Conservation (phyloP, 2,329 filamentous ascomycete genomes). For the Blastomyces parvus region DNA sequence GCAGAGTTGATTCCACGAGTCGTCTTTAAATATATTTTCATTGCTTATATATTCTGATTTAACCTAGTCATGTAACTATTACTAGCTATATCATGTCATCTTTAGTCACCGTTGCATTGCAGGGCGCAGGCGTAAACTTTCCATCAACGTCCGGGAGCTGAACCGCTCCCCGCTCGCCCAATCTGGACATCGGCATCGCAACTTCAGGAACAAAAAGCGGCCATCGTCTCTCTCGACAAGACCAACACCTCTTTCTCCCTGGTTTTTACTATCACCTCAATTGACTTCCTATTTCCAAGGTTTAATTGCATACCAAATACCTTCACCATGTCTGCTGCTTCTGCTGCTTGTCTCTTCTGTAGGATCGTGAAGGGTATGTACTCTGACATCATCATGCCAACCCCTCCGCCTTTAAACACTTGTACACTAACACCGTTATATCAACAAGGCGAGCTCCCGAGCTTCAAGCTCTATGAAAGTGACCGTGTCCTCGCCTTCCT, state of each 20-base stretch:
- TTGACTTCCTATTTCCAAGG: neutral
- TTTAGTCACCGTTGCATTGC: neutral
- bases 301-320: neutral
- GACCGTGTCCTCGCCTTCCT: slow-evolving; percentile 92
- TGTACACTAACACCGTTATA: slow-evolving; percentile 7
- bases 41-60: too few species aligned
- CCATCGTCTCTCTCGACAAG: slow-evolving; percentile 8
- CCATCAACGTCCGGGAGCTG: neutral
- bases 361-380: slow-evolving; percentile 82
- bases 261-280: neutral
- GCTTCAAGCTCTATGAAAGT: slow-evolving; percentile 90
- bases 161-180: neutral
- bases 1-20: too few species aligned
- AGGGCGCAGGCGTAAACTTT: neutral
- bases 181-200: neutral
- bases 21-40: neutral
- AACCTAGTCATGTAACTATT: too few species aligned
- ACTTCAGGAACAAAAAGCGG: slow-evolving; percentile 1
- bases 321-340: slow-evolving; percentile 16
- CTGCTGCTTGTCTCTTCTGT: slow-evolving; percentile 82
- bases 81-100: too few species aligned
- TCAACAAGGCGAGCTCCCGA: slow-evolving; percentile 75
- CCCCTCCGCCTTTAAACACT: neutral
- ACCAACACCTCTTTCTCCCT: neutral
- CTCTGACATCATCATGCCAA: slow-evolving; percentile 11